Conservation (phyloP, 208 protist species). For the Histomonas meleagridis region DNA sequence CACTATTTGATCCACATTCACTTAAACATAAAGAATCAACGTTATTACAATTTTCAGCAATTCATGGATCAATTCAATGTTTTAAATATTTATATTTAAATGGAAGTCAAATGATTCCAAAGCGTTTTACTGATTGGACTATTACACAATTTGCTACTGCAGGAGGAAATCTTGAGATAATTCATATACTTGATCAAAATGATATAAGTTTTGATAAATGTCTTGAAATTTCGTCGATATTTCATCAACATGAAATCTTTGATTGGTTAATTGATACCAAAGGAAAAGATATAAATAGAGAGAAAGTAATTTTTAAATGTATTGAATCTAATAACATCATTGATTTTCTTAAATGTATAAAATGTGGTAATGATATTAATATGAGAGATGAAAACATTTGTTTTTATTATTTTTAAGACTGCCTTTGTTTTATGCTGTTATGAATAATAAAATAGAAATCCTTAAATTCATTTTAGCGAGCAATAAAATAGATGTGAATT, state of each 20-base stretch:
- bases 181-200: neutral
- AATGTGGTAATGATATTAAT: no score
- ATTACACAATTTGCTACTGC: neutral
- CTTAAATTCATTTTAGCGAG: no score
- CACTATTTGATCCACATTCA: no score
- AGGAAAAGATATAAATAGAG: no score
- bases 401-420: no score
- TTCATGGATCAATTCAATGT: neutral
- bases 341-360: no score
- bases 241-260: neutral
- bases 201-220: neutral
- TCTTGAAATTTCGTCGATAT: neutral
- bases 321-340: no score
- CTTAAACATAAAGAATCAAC: neutral
- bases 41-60: neutral
- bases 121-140: neutral
- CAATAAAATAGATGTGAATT: no score
- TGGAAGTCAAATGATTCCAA: neutral
- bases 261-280: neutral
- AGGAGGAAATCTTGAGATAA: conserved; percentile 3
- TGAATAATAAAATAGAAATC: no score
- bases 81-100: neutral
- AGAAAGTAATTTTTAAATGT: no score
- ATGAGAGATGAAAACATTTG: no score
- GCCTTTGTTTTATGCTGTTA: no score